Percentiles rank a stretch among this genome's conserved stretches.
Evolutionary conservation across 768 basidiomycete genomes (phyloP).

Genomic region (Tremella yokohamensis): DNA sequence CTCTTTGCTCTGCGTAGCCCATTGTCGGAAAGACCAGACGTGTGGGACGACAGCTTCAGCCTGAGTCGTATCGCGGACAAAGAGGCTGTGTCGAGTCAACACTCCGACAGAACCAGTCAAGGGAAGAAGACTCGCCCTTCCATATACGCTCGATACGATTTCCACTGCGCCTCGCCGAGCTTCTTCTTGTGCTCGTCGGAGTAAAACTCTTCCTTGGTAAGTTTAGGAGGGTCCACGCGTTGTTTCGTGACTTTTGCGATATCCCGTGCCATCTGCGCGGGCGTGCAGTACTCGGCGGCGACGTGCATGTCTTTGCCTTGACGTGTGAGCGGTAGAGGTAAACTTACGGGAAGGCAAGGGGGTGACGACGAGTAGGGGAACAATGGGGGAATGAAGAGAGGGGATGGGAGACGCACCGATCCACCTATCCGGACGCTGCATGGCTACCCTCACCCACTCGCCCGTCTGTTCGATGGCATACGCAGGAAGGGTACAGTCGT

Average conservation of each 20-base stretch:
- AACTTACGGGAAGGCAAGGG: too few species aligned
- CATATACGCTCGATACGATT: slow-evolving; percentile 15
- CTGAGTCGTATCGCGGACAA: slow-evolving; percentile 6
- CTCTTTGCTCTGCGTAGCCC: slow-evolving; percentile 17
- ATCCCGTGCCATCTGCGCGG: slow-evolving; percentile 20
- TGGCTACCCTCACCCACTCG: slow-evolving; percentile 20
- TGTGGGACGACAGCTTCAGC: slow-evolving; percentile 14
- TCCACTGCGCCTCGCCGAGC: slow-evolving; percentile 19
- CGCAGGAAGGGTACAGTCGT: slow-evolving; percentile 20
- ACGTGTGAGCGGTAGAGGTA: too few species aligned
- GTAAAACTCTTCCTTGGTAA: slow-evolving; percentile 28
- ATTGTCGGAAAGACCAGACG: slow-evolving; percentile 16
- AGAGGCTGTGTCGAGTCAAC: slow-evolving; percentile 3
- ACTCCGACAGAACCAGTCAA: background rate
- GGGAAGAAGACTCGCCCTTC: slow-evolving; percentile 13
- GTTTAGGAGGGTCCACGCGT: slow-evolving; percentile 15
- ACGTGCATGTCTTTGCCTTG: slow-evolving; percentile 24
- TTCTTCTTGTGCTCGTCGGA: slow-evolving; percentile 16
- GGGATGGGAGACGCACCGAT: slow-evolving; percentile 11
- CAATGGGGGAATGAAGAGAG: too few species aligned
- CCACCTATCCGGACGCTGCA: slow-evolving; percentile 18
- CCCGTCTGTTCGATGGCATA: slow-evolving; percentile 29
- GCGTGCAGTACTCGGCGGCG: slow-evolving; percentile 14
- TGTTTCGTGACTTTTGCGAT: slow-evolving; percentile 15
- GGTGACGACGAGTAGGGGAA: too few species aligned